Evolutionary conservation across 495 filamentous ascomycete species (phyloP).

Genomic region (Penicilliopsis zonata): DNA sequence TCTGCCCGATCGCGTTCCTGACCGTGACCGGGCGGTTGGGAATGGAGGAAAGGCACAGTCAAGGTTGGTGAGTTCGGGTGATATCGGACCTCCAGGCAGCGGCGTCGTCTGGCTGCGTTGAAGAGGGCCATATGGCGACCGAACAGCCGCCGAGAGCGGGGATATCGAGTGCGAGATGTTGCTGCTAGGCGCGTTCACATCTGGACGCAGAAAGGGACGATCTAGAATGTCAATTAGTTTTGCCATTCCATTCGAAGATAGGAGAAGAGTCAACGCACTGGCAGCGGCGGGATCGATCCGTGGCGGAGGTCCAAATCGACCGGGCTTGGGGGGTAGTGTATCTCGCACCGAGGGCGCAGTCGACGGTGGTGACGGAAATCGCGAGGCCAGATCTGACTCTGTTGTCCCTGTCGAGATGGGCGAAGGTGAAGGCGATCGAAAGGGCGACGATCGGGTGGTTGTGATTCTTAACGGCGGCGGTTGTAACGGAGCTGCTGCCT

Average conservation of each 20-base stretch:
- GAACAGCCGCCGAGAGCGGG: slow-evolving; percentile 32
- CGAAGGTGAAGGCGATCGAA: too few relatives aligned
- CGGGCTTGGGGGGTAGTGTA: slow-evolving; percentile 7
- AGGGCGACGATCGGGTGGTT: too few relatives aligned
- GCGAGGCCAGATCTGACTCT: neutral
- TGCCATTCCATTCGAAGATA: too few relatives aligned
- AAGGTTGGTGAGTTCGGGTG: slow-evolving; percentile 33
- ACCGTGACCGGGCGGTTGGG: slow-evolving; percentile 34
- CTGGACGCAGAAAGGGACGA: slow-evolving; percentile 43
- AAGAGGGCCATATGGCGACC: slow-evolving; percentile 26
- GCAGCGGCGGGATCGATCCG: slow-evolving; percentile 43
- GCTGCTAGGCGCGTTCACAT: slow-evolving; percentile 47
- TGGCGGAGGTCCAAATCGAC: slow-evolving; percentile 27
- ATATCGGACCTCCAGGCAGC: slow-evolving; percentile 26
- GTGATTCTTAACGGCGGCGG: too few relatives aligned
- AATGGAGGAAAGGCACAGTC: slow-evolving; percentile 54
- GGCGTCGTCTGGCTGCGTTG: slow-evolving; percentile 36
- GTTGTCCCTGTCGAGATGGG: too few relatives aligned
- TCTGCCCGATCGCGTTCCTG: slow-evolving; percentile 13
- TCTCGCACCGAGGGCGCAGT: neutral
- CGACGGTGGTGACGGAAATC: neutral
- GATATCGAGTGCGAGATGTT: slow-evolving; percentile 46
- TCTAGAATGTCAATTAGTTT: slow-evolving; percentile 35
- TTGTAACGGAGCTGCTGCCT: too few relatives aligned
- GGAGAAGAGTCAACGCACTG: slow-evolving; percentile 28